phyloP scores from a whole-genome alignment of 1,139 yeast species.

The Hemisphaericaspora lyxosophila region DNA sequence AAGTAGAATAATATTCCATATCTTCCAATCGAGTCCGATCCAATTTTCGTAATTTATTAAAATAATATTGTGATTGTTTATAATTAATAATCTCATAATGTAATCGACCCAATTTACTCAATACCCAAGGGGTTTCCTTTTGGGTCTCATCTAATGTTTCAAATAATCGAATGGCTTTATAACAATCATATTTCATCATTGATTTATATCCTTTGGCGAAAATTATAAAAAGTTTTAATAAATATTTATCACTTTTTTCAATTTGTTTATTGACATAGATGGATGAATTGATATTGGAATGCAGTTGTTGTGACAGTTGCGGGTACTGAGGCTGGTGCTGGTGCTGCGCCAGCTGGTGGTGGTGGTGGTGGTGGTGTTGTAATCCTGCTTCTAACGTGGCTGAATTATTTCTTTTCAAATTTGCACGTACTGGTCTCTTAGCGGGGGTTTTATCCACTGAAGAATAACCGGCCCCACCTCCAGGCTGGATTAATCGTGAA shows the following conservation, averaged over 20 bases:
- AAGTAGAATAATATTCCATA: constrained; percentile 88
- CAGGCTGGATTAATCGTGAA: constrained; percentile 38
- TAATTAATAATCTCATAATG: constrained; percentile 89
- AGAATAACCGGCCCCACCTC: not conserved
- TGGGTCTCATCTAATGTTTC: constrained; percentile 64
- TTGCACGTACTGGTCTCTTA: constrained; percentile 13
- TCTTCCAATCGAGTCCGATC: constrained; percentile 85
- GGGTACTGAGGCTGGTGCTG: constrained; percentile 7
- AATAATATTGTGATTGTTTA: constrained; percentile 68
- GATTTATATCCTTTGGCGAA: constrained; percentile 69
- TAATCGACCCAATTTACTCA: constrained; percentile 73
- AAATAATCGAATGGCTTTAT: constrained; percentile 71
- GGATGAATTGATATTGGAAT: constrained; percentile 7
- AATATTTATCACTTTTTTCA: constrained; percentile 41
- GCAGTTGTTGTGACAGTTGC: constrained; percentile 5
- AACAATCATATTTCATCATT: constrained; percentile 70
- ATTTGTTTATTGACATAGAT: constrained; percentile 29
- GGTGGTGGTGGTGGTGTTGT: constrained; percentile 5
- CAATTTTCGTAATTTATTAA: constrained; percentile 57
- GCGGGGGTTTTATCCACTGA: constrained; percentile 11
- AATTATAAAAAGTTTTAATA: constrained; percentile 53
- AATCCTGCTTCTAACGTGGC: constrained; percentile 14
- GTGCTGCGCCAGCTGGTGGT: constrained; percentile 1
- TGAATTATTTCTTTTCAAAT: constrained; percentile 33
- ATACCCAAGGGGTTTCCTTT: constrained; percentile 80